These are phyloP conservation scores for Alternaria atra DNA, from an alignment of 2,329 filamentous ascomycete species.

Conservation along the genomic window DNA sequence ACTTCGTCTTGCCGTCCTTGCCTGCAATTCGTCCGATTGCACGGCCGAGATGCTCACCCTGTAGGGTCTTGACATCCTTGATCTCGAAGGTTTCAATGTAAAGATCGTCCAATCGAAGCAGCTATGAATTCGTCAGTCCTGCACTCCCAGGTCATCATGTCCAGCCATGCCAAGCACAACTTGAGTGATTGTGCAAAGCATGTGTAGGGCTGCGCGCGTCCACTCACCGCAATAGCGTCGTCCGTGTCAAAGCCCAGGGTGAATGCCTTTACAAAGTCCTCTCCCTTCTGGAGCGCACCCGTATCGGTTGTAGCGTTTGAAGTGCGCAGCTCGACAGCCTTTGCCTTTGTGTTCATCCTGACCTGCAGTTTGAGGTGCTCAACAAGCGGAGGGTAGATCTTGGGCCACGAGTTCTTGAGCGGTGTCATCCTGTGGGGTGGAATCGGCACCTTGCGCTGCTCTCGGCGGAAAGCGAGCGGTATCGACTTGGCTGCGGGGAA, in stretches of 20 bases:
- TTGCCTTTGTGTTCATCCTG: conserved; percentile 90
- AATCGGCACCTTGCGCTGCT: conserved; percentile 85
- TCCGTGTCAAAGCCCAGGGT: conserved; percentile 93
- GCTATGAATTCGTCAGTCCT: conserved; percentile 18
- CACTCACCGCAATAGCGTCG: conserved; percentile 78
- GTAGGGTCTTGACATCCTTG: conserved; percentile 92
- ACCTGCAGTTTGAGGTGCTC: conserved; percentile 95
- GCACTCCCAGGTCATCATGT: neutral
- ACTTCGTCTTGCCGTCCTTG: conserved; percentile 77
- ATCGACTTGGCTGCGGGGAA: conserved; percentile 56
- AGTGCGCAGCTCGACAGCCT: conserved; percentile 86
- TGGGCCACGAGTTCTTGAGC: conserved; percentile 51
- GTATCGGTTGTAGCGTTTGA: conserved; percentile 80
- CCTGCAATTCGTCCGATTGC: conserved; percentile 79
- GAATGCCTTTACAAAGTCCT: conserved; percentile 93
- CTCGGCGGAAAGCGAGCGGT: conserved; percentile 58
- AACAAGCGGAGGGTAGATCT: conserved; percentile 61
- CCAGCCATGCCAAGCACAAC: neutral
- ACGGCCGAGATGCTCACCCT: conserved; percentile 48
- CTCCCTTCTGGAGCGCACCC: conserved; percentile 91
- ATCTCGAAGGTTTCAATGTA: conserved; percentile 92
- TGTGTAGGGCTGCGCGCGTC: neutral
- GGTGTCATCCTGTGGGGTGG: conserved; percentile 92
- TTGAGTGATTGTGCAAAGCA: neutral
- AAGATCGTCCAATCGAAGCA: conserved; percentile 80